Base-by-base conservation (phyloP, 164 flowering plant genomes). In the Annona cherimola region DNA sequence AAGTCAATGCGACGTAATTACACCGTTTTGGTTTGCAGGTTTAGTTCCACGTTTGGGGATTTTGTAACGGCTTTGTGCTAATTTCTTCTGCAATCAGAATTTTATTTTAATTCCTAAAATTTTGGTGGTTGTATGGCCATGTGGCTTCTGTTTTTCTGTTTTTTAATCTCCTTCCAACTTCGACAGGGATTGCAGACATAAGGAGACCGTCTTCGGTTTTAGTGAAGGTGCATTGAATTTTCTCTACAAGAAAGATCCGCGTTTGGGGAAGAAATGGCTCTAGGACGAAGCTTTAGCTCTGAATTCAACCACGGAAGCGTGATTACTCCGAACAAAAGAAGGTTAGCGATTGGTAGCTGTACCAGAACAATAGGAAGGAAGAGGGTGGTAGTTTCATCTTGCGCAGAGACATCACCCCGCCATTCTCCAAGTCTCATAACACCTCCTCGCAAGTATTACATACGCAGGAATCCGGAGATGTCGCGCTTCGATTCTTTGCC, bases 401-500 rank as follows among this genome's bases (percentile, higher is more conserved):
- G 65, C 61, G 20, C 66, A 50, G 81, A 73, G 41, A 12, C 4
- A 4, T 67, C 57, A 68, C 7, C 72, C 5, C 35, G 57, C 20
- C 68, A 42, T 73, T 75, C 76, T 19, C 41, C 45, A 61, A n/a
- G n/a, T n/a, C 5, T 26, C 54, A 69, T 19, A 9, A 55, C 82
- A 20, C 84, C 87, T 6, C 54, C 70, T 76, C 83, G 86, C 73
- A 85, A 71, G 72, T 74, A 66, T 16, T 69, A 73, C 39, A 44
- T n/a, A 9, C 19, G 54, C 66, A 20, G 42, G 43, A 67, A 61
- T 9, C 35, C 67, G 16, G 79, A 71, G 1, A 77, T 41, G 7
- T 85, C 86, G 54, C 42, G 50, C n/a, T 80, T 90, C 20, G 90
- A 90, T 62, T 63, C 85, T 11, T 68, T 89, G 69, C 96, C 96